Conservation (phyloP, 768 basidiomycete species). For the Collybiopsis confluens region DNA sequence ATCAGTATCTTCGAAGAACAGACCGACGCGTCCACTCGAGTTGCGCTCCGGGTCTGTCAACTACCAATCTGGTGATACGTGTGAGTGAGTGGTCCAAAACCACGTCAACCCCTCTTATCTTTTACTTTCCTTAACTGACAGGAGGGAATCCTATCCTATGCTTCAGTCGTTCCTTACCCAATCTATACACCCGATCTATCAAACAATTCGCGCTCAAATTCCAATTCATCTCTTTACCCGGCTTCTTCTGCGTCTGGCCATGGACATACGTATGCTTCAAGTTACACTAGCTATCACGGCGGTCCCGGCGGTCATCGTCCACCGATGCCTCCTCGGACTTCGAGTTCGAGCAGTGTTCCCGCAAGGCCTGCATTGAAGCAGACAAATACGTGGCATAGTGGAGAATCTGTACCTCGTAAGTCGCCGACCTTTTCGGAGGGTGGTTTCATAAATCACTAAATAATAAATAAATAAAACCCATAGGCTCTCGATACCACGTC, state of each 20-base stretch:
- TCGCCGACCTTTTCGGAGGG: conserved; percentile 1
- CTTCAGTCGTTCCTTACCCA: conserved; percentile 20
- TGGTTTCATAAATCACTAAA: no score
- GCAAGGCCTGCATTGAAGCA: conserved; percentile 44
- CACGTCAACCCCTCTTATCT: no score
- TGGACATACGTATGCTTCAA: conserved; percentile 21
- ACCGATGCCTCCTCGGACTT: conserved; percentile 29
- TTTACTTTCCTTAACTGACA: no score
- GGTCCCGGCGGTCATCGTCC: conserved; percentile 20
- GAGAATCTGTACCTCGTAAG: conserved; percentile 29
- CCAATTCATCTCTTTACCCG: conserved; percentile 9
- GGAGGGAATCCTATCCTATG: no score
- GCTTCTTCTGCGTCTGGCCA: conserved; percentile 13
- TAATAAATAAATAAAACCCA: no score
- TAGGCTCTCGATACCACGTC: conserved; percentile 25
- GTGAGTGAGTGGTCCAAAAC: conserved; percentile 4
- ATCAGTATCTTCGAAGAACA: conserved; percentile 14
- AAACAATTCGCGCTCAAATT: conserved; percentile 9
- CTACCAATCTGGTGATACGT: conserved; percentile 19
- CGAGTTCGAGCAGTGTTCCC: conserved; percentile 36
- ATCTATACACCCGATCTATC: conserved; percentile 21
- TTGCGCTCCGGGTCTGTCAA: conserved; percentile 23
- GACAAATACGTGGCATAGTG: conserved; percentile 43
- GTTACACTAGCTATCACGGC: no score
- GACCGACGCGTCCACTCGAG: conserved; percentile 26